Evolutionary conservation across 23 red algal genomes (phyloP).

Genomic region (Gracilariopsis chorda): DNA sequence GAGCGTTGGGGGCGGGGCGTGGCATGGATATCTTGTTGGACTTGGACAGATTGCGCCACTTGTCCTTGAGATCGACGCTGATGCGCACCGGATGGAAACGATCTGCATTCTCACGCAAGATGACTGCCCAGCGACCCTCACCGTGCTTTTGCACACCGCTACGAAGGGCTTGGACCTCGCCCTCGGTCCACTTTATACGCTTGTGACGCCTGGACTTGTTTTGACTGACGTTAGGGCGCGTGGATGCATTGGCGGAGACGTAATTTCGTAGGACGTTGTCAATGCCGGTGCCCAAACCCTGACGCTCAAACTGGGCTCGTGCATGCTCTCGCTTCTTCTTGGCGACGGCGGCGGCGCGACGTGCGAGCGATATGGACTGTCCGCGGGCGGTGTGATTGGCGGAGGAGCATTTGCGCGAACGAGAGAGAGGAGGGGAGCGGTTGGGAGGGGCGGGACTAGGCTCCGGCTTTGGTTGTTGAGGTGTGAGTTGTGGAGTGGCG

Average conservation of each 20-base stretch:
- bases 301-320: conserved; percentile 27
- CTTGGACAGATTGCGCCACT: conserved; percentile 55
- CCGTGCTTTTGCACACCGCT: conserved; percentile 21
- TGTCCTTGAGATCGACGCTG: conserved; percentile 53
- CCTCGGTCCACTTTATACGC: conserved; percentile 41
- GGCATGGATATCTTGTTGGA: background rate
- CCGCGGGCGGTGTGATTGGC: conserved; percentile 7
- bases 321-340: conserved; percentile 39
- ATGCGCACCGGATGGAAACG: conserved; percentile 25
- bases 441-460: background rate
- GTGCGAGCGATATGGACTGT: conserved; percentile 50
- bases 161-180: conserved; percentile 36
- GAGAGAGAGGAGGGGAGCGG: background rate
- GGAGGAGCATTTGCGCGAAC: background rate
- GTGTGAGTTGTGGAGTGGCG: background rate
- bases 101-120: conserved; percentile 37
- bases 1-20: background rate
- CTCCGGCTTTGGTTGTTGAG: background rate
- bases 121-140: conserved; percentile 54
- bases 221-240: conserved; percentile 41
- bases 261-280: background rate
- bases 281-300: background rate
- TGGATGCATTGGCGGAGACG: conserved; percentile 19
- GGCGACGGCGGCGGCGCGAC: conserved; percentile 36
- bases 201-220: conserved; percentile 44